Evolutionary conservation across 2,329 filamentous ascomycete species (phyloP).

Genomic region (Penicillium brevicompactum): DNA sequence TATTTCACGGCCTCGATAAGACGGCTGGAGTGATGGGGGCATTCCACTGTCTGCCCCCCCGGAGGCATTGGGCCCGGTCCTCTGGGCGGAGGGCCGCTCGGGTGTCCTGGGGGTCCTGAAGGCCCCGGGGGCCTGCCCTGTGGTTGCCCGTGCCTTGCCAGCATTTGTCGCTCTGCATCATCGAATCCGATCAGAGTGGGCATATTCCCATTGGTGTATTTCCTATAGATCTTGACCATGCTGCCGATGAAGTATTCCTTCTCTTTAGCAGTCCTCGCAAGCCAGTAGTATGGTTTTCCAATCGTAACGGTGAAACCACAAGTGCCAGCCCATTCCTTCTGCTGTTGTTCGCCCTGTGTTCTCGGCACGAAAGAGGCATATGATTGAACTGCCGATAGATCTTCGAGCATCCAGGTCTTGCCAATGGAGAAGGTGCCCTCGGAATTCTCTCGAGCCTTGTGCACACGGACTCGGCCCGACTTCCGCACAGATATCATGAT

Average conservation of each 20-base stretch:
- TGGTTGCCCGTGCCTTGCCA: conserved; percentile 57
- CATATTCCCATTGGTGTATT: conserved; percentile 85
- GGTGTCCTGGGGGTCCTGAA: conserved; percentile 8
- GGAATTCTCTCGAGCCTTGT: conserved; percentile 94
- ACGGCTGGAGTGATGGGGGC: conserved; percentile 27
- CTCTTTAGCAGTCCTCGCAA: conserved; percentile 89
- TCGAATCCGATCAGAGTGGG: conserved; percentile 85
- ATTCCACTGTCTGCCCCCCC: conserved; percentile 1
- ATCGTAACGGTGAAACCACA: conserved; percentile 86
- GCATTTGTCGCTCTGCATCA: conserved; percentile 71
- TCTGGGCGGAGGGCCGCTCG: conserved; percentile 24
- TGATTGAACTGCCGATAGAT: conserved; percentile 80
- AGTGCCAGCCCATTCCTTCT: conserved; percentile 75
- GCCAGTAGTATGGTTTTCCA: conserved; percentile 96
- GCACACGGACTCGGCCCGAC: conserved; percentile 88
- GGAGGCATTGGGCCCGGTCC: conserved; percentile 22
- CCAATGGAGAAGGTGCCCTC: conserved; percentile 96
- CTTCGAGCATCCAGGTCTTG: conserved; percentile 97
- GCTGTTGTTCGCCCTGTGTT: conserved; percentile 62
- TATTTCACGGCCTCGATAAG: conserved; percentile 34
- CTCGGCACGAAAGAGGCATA: conserved; percentile 66
- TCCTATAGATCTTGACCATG: conserved; percentile 92
- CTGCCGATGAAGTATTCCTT: conserved; percentile 99
- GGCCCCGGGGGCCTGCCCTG: conserved; percentile 9
- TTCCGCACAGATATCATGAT: conserved; percentile 93